Conservation (phyloP, 805 yeast species). For the Candida tibetensis region DNA sequence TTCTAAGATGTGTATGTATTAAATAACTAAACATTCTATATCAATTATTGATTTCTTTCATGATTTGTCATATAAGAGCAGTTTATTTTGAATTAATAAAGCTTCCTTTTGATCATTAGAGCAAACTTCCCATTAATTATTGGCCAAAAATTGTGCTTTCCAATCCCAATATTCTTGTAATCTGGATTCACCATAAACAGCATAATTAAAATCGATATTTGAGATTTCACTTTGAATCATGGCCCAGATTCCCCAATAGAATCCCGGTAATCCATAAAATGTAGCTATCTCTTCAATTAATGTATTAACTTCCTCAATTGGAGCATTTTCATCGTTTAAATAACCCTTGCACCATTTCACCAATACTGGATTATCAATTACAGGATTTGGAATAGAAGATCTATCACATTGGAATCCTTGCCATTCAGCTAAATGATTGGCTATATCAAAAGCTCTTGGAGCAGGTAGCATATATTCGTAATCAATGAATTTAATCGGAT, state of each 20-base stretch:
- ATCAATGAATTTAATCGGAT: slow-evolving; percentile 60
- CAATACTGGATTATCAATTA: slow-evolving; percentile 40
- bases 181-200: slow-evolving; percentile 55
- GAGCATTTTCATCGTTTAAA: slow-evolving; percentile 34
- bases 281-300: slow-evolving; percentile 55
- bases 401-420: slow-evolving; percentile 76
- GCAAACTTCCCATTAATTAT: too few species aligned
- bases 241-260: slow-evolving; percentile 85
- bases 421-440: slow-evolving; percentile 77
- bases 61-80: too few species aligned
- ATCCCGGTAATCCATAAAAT: slow-evolving; percentile 78
- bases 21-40: too few species aligned
- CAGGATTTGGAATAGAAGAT: slow-evolving; percentile 54
- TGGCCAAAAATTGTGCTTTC: slow-evolving; percentile 37
- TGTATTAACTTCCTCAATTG: slow-evolving; percentile 32
- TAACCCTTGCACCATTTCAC: slow-evolving; percentile 60
- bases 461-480: slow-evolving; percentile 72
- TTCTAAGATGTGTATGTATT: too few species aligned
- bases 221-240: slow-evolving; percentile 69
- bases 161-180: slow-evolving; percentile 69
- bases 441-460: slow-evolving; percentile 71
- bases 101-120: too few species aligned
- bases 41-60: too few species aligned
- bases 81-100: too few species aligned
- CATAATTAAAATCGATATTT: slow-evolving; percentile 69